Conservation (phyloP, 2,329 filamentous ascomycete genomes). For the Aplosporella prunicola region DNA sequence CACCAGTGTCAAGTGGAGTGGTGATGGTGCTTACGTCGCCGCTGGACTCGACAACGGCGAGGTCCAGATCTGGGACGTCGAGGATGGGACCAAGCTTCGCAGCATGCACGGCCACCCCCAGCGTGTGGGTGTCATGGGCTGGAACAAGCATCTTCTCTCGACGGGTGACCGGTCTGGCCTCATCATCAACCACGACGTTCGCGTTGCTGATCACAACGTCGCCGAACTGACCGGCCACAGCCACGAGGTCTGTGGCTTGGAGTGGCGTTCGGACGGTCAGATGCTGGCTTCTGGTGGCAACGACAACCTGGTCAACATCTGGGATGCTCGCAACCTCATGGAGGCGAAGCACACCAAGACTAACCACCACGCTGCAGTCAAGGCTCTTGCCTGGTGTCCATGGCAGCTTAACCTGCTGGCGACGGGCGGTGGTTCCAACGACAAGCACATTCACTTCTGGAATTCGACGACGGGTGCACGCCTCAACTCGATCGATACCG, state of each 20-base stretch:
- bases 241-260: conserved; percentile 93
- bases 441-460: conserved; percentile 99
- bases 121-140: conserved; percentile 92
- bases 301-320: conserved; percentile 98
- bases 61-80: conserved; percentile 98
- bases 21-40: conserved; percentile 90
- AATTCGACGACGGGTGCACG: conserved; percentile 96
- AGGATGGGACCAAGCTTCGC: conserved; percentile 88
- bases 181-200: conserved; percentile 97
- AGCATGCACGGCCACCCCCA: conserved; percentile 98
- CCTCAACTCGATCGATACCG: conserved; percentile 98
- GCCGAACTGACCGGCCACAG: conserved; percentile 96
- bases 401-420: conserved; percentile 97
- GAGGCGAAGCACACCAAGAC: conserved; percentile 99
- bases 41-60: conserved; percentile 92
- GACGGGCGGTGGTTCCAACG: conserved; percentile 90
- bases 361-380: conserved; percentile 97
- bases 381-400: conserved; percentile 96
- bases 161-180: conserved; percentile 90
- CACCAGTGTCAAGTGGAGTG: conserved; percentile 98
- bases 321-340: conserved; percentile 87
- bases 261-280: conserved; percentile 93
- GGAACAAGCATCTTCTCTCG: conserved; percentile 96
- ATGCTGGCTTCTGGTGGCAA: conserved; percentile 97
- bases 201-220: conserved; percentile 94